phyloP scores from a whole-genome alignment of 768 basidiomycete genomes.

The Coprinellus aureogranulatus region DNA sequence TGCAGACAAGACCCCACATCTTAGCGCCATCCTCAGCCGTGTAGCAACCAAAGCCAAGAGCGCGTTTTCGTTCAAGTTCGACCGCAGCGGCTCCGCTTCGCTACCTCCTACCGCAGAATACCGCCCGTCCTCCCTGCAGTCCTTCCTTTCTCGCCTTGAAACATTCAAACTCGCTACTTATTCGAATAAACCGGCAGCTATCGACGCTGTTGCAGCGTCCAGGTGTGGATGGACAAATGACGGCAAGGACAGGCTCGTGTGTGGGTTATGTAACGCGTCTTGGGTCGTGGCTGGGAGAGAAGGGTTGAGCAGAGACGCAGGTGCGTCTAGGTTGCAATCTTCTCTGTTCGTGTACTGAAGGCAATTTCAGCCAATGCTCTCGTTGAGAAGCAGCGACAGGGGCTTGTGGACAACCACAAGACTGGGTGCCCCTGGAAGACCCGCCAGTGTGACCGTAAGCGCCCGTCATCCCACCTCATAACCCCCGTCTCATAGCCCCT shows the following conservation, averaged over 20 bases:
- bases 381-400: slow-evolving; percentile 68
- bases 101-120: slow-evolving; percentile 55
- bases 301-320: slow-evolving; percentile 74
- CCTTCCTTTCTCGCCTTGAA: slow-evolving; percentile 69
- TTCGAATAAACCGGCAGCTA: slow-evolving; percentile 67
- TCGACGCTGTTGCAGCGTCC: slow-evolving; percentile 77
- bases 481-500: not conserved
- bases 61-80: slow-evolving; percentile 44
- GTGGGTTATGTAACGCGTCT: slow-evolving; percentile 65
- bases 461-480: not conserved
- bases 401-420: slow-evolving; percentile 71
- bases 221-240: slow-evolving; percentile 85
- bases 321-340: slow-evolving; percentile 40
- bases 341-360: not conserved
- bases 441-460: slow-evolving; percentile 75
- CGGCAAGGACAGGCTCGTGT: slow-evolving; percentile 75
- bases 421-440: slow-evolving; percentile 82
- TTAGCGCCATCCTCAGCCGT: slow-evolving; percentile 69
- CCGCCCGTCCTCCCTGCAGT: slow-evolving; percentile 72
- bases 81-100: slow-evolving; percentile 28
- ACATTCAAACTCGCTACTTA: slow-evolving; percentile 82
- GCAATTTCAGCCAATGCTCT: slow-evolving; percentile 55
- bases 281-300: slow-evolving; percentile 73
- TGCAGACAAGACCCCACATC: slow-evolving; percentile 52
- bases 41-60: slow-evolving; percentile 57